Evolutionary conservation across 2,329 filamentous ascomycete species (phyloP).

Genomic region (Calonectria fujianensis): DNA sequence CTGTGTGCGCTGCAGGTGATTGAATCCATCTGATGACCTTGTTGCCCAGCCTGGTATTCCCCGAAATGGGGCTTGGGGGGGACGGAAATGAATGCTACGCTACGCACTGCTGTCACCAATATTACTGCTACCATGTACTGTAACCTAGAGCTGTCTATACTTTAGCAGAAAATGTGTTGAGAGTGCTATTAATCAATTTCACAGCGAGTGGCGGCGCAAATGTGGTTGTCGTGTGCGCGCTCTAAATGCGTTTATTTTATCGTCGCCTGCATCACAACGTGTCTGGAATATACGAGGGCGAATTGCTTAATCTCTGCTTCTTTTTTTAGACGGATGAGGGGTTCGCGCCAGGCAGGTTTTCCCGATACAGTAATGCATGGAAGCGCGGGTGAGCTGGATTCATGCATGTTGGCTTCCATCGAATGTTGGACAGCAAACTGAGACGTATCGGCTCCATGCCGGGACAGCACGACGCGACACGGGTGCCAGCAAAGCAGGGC

Average conservation of each 20-base stretch:
- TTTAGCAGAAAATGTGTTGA: neutral
- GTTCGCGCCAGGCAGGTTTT: slow-evolving; percentile 27
- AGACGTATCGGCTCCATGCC: slow-evolving; percentile 2
- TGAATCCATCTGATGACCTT: neutral
- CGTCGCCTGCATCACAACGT: neutral
- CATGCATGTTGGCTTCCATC: slow-evolving; percentile 32
- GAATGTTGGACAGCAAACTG: slow-evolving; percentile 8
- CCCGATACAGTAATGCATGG: slow-evolving; percentile 32
- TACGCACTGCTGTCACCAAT: neutral
- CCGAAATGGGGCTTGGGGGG: neutral
- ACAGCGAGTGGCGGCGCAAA: neutral
- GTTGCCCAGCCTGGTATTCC: slow-evolving; percentile 1
- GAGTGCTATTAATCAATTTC: neutral
- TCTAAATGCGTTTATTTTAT: neutral
- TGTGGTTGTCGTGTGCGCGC: neutral
- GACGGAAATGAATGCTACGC: slow-evolving; percentile 24
- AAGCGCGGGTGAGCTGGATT: slow-evolving; percentile 32
- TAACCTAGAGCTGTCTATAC: neutral
- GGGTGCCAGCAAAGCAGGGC: slow-evolving; percentile 9
- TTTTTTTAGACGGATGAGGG: slow-evolving; percentile 31
- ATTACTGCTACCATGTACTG: slow-evolving; percentile 14
- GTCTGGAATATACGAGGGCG: slow-evolving; percentile 2
- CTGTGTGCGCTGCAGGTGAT: neutral
- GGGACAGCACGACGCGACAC: slow-evolving; percentile 1
- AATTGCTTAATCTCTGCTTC: neutral